A percentile compares a stretch with the other conserved stretches of the same genome.
Conservation (phyloP, 1,284 basidiomycete genomes). For the Cryptococcus maquisensis region DNA sequence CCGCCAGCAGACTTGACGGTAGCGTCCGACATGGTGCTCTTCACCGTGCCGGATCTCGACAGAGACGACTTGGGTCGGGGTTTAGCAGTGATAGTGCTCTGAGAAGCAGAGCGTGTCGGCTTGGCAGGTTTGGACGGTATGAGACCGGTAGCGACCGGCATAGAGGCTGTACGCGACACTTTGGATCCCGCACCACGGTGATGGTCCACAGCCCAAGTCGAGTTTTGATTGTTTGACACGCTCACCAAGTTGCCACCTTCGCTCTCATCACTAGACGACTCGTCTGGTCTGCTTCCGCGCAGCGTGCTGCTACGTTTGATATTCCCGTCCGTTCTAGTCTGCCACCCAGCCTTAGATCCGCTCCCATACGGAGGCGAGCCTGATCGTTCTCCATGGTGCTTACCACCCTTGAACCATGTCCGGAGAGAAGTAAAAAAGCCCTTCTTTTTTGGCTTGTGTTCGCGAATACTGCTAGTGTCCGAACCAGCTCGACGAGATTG, state of each 20-base stretch:
- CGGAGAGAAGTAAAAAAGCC: constrained; percentile 46
- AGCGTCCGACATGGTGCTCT: constrained; percentile 22
- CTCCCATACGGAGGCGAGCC: constrained; percentile 36
- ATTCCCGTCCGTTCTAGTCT: constrained; percentile 45
- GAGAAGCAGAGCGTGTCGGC: constrained; percentile 28
- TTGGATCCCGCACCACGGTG: not conserved
- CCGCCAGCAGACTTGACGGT: constrained; percentile 21
- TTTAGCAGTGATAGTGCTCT: constrained; percentile 29
- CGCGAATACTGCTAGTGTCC: constrained; percentile 34
- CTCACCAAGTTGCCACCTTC: constrained; percentile 38
- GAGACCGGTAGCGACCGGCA: constrained; percentile 33
- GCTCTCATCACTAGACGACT: constrained; percentile 40
- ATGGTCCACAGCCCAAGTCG: constrained; percentile 38
- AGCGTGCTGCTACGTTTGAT: constrained; percentile 31
- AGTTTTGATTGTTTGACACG: constrained; percentile 40
- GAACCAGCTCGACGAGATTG: constrained; percentile 17
- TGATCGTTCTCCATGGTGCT: constrained; percentile 22
- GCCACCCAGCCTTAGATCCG: constrained; percentile 31
- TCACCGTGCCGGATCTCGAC: constrained; percentile 26
- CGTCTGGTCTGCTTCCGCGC: constrained; percentile 21
- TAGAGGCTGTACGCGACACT: constrained; percentile 27
- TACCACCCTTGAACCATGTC: constrained; percentile 39
- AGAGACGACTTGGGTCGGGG: constrained; percentile 5
- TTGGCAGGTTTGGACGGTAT: constrained; percentile 32
- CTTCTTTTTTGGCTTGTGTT: constrained; percentile 31